Evolutionary conservation across 345 rosid species (phyloP).

Genomic region (Heritiera fomes): DNA sequence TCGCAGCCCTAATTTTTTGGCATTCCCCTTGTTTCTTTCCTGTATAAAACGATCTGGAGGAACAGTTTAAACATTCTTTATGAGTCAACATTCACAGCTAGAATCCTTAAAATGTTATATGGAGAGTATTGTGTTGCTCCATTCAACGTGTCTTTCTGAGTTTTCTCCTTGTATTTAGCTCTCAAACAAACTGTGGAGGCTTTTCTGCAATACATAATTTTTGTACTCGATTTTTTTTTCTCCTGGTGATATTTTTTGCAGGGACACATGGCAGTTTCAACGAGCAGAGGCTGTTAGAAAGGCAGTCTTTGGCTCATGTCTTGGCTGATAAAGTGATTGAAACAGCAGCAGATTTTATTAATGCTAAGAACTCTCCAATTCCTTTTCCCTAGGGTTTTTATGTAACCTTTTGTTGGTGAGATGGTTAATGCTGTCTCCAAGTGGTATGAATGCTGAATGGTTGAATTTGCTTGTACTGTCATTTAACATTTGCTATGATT

Average conservation of each 20-base stretch:
- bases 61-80: constrained; percentile 11
- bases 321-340: constrained; percentile 3
- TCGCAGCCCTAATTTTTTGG: constrained; percentile 20
- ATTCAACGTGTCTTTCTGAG: background rate
- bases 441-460: background rate
- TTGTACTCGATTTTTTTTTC: background rate
- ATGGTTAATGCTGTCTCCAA: background rate
- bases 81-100: background rate
- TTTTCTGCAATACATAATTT: constrained; percentile 11
- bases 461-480: background rate
- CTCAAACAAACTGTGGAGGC: background rate
- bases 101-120: background rate
- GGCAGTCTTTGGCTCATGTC: background rate
- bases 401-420: background rate
- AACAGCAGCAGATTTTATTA: constrained; percentile 5
- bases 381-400: background rate
- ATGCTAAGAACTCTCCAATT: background rate
- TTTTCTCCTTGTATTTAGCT: constrained; percentile 7
- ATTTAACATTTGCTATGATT: too few species aligned
- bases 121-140: background rate
- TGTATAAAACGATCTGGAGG: constrained; percentile 21
- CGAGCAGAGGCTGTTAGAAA: constrained; percentile 17
- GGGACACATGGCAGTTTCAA: constrained; percentile 20
- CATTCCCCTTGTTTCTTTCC: constrained; percentile 11
- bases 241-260: constrained; percentile 37